Evolutionary conservation across 2,329 filamentous ascomycete species (phyloP).

Genomic region (Botrytis galanthina): DNA sequence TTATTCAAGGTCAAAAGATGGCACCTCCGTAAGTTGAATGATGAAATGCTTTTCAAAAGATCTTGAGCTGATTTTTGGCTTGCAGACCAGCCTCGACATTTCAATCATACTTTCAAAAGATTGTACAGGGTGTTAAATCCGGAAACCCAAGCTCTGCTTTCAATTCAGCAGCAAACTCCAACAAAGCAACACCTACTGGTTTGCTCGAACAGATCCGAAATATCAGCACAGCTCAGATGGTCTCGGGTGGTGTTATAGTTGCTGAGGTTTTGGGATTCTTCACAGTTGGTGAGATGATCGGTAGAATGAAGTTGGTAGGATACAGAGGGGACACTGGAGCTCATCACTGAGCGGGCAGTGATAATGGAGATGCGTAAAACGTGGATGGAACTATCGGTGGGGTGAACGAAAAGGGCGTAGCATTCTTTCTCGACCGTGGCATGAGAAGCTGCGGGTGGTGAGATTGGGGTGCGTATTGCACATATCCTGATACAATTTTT

Average conservation of each 20-base stretch:
- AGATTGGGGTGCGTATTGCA: slow-evolving; percentile 23
- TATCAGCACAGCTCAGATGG: slow-evolving; percentile 68
- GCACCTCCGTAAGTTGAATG: slow-evolving; percentile 76
- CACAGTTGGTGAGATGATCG: slow-evolving; percentile 95
- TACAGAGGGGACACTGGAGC: slow-evolving; percentile 71
- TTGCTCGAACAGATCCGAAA: slow-evolving; percentile 62
- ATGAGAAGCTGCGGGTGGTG: slow-evolving; percentile 19
- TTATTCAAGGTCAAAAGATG: slow-evolving; percentile 89
- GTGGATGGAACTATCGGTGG: neutral
- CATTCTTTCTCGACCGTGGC: slow-evolving; percentile 18
- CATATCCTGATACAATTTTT: slow-evolving; percentile 27
- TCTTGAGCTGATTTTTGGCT: slow-evolving; percentile 15
- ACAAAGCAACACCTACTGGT: slow-evolving; percentile 52
- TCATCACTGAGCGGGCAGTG: slow-evolving; percentile 48
- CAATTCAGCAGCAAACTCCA: slow-evolving; percentile 45
- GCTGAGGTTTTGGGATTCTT: slow-evolving; percentile 96
- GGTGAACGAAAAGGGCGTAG: slow-evolving; percentile 16
- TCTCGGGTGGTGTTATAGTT: slow-evolving; percentile 70
- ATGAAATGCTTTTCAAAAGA: neutral
- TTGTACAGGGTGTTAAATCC: slow-evolving; percentile 63
- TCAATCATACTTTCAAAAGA: slow-evolving; percentile 79
- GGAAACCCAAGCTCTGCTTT: slow-evolving; percentile 61
- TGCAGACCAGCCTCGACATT: slow-evolving; percentile 73
- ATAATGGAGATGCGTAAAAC: slow-evolving; percentile 15
- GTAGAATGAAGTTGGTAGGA: slow-evolving; percentile 90